A percentile compares a stretch with the other conserved stretches of the same genome.
These are phyloP conservation scores for Calocera viscosa DNA, from an alignment of 768 basidiomycete genomes.

Conservation along the genomic window DNA sequence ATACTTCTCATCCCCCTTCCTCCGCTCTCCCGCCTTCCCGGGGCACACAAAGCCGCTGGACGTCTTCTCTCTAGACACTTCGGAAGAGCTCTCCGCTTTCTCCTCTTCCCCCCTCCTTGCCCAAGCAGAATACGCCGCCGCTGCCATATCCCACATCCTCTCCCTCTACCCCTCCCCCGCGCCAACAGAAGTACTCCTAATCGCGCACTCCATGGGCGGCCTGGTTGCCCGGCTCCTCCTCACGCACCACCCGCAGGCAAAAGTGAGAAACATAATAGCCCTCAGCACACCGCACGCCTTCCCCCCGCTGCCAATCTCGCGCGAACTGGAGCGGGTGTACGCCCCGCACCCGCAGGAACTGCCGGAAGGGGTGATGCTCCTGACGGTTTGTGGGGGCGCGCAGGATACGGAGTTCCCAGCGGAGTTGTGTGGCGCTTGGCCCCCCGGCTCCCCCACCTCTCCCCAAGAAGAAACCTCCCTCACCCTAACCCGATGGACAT, in stretches of 20 bases:
- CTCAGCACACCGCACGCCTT: slow-evolving; percentile 27
- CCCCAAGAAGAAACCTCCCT: background rate
- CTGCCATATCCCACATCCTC: slow-evolving; percentile 18
- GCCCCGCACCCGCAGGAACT: background rate
- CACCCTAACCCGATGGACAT: slow-evolving; percentile 15
- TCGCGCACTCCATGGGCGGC: slow-evolving; percentile 31
- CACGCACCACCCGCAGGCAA: slow-evolving; percentile 13
- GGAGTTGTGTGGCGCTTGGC: slow-evolving; percentile 21
- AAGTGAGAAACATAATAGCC: slow-evolving; percentile 8
- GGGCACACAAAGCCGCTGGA: no score
- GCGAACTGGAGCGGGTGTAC: slow-evolving; percentile 22
- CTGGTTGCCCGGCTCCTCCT: slow-evolving; percentile 24
- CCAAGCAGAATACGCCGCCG: slow-evolving; percentile 22
- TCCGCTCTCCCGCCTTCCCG: no score
- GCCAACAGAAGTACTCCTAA: slow-evolving; percentile 19
- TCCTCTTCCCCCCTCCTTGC: no score
- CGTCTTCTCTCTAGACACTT: no score
- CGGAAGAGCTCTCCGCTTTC: no score
- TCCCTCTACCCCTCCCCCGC: slow-evolving; percentile 17
- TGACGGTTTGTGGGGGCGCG: slow-evolving; percentile 28
- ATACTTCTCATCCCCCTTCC: no score
- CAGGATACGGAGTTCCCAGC: slow-evolving; percentile 27
- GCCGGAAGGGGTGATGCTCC: slow-evolving; percentile 11
- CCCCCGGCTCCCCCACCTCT: slow-evolving; percentile 11
- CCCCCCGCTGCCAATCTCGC: slow-evolving; percentile 24